phyloP scores from a whole-genome alignment of 2,329 filamentous ascomycete species.

The Sporothrix phasma region DNA sequence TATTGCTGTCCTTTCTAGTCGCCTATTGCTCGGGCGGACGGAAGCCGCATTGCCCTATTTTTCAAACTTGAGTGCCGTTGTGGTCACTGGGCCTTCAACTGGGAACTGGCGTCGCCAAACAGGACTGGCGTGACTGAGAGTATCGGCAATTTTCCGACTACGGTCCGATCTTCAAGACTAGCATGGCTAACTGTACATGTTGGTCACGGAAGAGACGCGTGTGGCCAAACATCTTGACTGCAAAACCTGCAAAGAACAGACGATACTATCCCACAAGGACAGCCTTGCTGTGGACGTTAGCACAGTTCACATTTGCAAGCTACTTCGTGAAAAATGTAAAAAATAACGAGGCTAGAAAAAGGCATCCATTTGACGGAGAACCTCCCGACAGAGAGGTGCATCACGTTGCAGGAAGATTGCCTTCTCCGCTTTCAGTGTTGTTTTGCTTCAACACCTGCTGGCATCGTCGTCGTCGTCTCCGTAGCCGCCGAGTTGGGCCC shows the following conservation, averaged over 20 bases:
- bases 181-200: too few species aligned
- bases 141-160: background rate
- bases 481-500: background rate
- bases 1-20: background rate
- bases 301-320: too few species aligned
- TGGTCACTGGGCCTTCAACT: background rate
- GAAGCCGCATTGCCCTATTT: too few species aligned
- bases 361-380: background rate
- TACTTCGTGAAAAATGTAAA: background rate
- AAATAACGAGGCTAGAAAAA: background rate
- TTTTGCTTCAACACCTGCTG: too few species aligned
- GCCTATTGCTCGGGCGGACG: background rate
- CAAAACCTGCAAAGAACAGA: too few species aligned
- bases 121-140: background rate
- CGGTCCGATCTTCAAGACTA: background rate
- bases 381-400: background rate
- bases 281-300: too few species aligned
- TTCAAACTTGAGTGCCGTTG: too few species aligned
- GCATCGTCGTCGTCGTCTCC: background rate
- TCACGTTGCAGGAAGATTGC: background rate
- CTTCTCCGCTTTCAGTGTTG: too few species aligned
- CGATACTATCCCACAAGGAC: background rate
- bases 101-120: background rate
- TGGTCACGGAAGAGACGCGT: too few species aligned
- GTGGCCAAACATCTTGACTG: too few species aligned